Evolutionary conservation across 768 basidiomycete species (phyloP), one percentile per base, ranked within the genome.

Genomic region (Guyanaporus albipodus): DNA sequence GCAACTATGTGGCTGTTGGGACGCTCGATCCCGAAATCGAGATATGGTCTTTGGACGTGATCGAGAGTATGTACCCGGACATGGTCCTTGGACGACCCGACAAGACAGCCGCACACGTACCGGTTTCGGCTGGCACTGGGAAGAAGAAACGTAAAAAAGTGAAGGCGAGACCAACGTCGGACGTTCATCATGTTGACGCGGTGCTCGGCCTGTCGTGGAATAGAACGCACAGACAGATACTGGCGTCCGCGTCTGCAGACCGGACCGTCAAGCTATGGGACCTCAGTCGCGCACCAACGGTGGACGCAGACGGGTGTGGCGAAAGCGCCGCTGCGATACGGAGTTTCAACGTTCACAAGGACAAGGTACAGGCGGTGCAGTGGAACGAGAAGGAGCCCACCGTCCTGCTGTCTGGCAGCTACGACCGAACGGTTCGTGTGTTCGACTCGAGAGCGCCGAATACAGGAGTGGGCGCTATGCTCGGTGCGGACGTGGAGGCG

Each of bases 181-280:
- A 80, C 3, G 77, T 78, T 1, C 80, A 92, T 59, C 96, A 98
- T 65, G 90, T 95, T 59, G 94, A 95, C 53, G 90, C 94, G 6
- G 88, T 99, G 32, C 81, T 98, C n/a, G 76, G 81, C 1, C 78
- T 98, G 34, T 88, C 88, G 43, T 98, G 96, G 95, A 98, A 97
- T 61, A 83, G 76, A 46, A 71, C 76, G 3, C 91, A 95, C 59
- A 76, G 92, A n/a, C 91, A 94, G 58, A 73, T 98, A 38, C 75
- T 99, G 6, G 90, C 95, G 0, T 91, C 88, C 38, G 89, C 90
- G 4, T 91, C 87, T 44, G 95, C 96, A 2, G 96, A 99, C 70
- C 78, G 82, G 43, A 98, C 95, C 0, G 91, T 99, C 52, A 99
- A 99, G 68, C 70, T 99, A 22, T 99, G 95, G 96, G 96, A 99